Evolutionary conservation across 176 grass and related monocot species (phyloP).

Genomic region (Aegilops umbellulata): DNA sequence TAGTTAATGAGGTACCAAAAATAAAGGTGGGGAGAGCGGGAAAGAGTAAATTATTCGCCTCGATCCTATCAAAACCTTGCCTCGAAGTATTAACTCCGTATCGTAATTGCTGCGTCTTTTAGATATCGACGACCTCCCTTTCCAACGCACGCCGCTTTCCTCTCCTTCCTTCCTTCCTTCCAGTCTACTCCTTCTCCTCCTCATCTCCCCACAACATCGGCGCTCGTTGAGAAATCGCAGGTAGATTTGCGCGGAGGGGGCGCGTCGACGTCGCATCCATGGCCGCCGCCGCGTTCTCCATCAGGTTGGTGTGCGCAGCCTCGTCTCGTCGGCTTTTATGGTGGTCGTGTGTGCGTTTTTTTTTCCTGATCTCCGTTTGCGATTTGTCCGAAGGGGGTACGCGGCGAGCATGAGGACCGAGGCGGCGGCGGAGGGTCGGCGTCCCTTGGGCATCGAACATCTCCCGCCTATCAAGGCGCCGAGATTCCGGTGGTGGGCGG

Average conservation of each 20-base stretch:
- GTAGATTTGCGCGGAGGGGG: background rate
- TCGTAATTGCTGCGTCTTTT: background rate
- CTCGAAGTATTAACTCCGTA: background rate
- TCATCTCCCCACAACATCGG: background rate
- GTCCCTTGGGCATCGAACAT: background rate
- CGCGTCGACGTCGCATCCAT: background rate
- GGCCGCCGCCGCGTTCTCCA: conserved; percentile 45
- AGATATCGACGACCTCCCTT: conserved; percentile 11
- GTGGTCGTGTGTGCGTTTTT: accelerated
- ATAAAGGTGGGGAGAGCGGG: conserved; percentile 7
- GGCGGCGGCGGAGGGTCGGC: background rate
- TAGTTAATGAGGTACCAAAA: background rate
- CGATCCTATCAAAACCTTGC: background rate
- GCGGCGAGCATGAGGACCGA: conserved; percentile 24
- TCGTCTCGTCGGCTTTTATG: background rate
- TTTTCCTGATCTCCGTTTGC: conserved; percentile 13
- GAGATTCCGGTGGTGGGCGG: conserved; percentile 60
- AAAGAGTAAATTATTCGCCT: conserved; percentile 14
- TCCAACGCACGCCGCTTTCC: background rate
- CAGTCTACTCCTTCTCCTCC: background rate
- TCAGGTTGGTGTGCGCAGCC: conserved; percentile 27
- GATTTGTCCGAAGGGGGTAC: conserved; percentile 27
- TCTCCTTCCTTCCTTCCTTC: background rate
- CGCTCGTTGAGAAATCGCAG: background rate
- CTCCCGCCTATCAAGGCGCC: conserved; percentile 44